Percentiles rank a stretch among this genome's conserved stretches.
Conservation (phyloP, 2,329 filamentous ascomycete species). For the Monilinia polystroma region DNA sequence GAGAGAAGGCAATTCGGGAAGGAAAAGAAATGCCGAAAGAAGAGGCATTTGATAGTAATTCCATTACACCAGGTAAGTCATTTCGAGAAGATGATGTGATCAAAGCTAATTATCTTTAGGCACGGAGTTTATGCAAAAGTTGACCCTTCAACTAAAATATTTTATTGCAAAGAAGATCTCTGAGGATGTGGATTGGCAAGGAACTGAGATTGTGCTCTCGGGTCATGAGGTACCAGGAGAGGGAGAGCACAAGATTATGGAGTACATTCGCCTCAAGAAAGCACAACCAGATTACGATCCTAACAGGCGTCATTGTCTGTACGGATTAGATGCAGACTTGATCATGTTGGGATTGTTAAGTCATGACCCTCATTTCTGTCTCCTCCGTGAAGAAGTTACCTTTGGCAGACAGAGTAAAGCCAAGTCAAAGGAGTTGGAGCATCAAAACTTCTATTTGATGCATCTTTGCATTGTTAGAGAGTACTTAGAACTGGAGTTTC, state of each 20-base stretch:
- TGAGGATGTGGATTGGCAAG: slow-evolving; percentile 96
- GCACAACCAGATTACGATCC: slow-evolving; percentile 89
- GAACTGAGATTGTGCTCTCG: slow-evolving; percentile 91
- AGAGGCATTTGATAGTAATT: slow-evolving; percentile 97
- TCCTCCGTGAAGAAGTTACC: slow-evolving; percentile 95
- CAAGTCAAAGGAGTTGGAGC: slow-evolving; percentile 94
- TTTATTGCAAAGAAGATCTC: slow-evolving; percentile 99
- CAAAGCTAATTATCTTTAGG: slow-evolving; percentile 42
- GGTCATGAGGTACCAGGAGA: slow-evolving; percentile 98
- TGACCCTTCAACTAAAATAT: slow-evolving; percentile 92
- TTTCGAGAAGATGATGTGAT: neutral
- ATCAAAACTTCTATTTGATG: slow-evolving; percentile 97
- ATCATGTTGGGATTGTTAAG: slow-evolving; percentile 98
- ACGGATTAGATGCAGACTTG: slow-evolving; percentile 93
- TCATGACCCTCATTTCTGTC: slow-evolving; percentile 96
- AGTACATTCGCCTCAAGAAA: slow-evolving; percentile 97
- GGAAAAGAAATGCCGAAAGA: slow-evolving; percentile 93
- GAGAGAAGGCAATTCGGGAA: slow-evolving; percentile 86
- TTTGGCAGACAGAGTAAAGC: slow-evolving; percentile 85
- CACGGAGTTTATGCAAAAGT: slow-evolving; percentile 96
- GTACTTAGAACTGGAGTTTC: slow-evolving; percentile 95
- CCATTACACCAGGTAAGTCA: slow-evolving; percentile 78
- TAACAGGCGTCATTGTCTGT: slow-evolving; percentile 94
- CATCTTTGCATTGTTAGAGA: slow-evolving; percentile 97
- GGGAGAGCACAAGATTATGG: slow-evolving; percentile 99